Evolutionary conservation across 257 asterid species (phyloP).

Genomic region (Nicotiana obtusifolia): DNA sequence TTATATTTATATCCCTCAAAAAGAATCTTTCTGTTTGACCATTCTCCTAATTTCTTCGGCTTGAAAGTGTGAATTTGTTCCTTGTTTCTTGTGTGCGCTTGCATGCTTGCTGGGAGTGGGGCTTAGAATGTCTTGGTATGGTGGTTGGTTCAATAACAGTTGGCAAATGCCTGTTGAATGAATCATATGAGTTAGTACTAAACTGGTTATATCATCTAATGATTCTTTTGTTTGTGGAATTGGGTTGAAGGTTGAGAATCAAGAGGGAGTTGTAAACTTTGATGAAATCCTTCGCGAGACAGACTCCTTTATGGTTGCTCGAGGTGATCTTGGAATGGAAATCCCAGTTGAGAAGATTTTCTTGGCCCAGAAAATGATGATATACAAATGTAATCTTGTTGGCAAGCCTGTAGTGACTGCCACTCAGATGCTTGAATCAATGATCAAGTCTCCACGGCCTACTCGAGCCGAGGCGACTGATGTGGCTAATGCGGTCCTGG

Average conservation of each 20-base stretch:
- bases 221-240: constrained; percentile 5
- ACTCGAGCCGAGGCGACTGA: constrained; percentile 78
- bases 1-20: neutral
- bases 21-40: neutral
- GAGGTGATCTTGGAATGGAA: constrained; percentile 92
- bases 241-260: constrained; percentile 65
- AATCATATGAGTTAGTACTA: neutral
- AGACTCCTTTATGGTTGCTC: constrained; percentile 86
- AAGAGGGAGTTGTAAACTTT: constrained; percentile 75
- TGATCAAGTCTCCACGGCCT: constrained; percentile 95
- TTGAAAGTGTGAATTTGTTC: neutral
- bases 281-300: constrained; percentile 83
- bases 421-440: constrained; percentile 88
- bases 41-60: neutral
- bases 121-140: neutral
- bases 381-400: constrained; percentile 70
- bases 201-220: neutral
- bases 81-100: neutral
- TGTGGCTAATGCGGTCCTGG: constrained; percentile 61
- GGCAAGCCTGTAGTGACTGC: constrained; percentile 88
- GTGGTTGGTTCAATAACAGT: neutral
- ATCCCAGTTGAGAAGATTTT: constrained; percentile 82
- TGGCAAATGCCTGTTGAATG: neutral
- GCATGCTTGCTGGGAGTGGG: neutral
- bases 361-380: constrained; percentile 93